Percentiles rank a stretch among this genome's conserved stretches.
These are phyloP conservation scores for Saccharomycopsis amapae DNA, from an alignment of 805 yeast genomes.

Conservation along the genomic window DNA sequence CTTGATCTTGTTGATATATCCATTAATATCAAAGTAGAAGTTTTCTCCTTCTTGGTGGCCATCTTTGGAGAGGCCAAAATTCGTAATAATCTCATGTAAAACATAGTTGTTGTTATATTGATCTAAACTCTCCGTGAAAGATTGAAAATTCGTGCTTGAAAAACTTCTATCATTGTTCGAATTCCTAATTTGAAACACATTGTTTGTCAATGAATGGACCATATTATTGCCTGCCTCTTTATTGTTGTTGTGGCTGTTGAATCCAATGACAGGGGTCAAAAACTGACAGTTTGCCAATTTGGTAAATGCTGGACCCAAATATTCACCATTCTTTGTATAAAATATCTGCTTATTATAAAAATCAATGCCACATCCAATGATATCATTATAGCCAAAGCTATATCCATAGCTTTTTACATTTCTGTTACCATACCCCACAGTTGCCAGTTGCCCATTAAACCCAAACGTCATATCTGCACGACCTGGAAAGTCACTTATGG, in stretches of 20 bases:
- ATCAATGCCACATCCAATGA: slow-evolving; percentile 80
- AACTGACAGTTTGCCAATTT: slow-evolving; percentile 33
- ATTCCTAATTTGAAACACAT: not conserved
- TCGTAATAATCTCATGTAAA: slow-evolving; percentile 16
- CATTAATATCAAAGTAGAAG: slow-evolving; percentile 44
- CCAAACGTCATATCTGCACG: slow-evolving; percentile 43
- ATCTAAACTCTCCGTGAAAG: slow-evolving; percentile 11
- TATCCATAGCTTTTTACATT: slow-evolving; percentile 36
- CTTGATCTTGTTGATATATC: slow-evolving; percentile 38
- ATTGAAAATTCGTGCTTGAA: slow-evolving; percentile 1
- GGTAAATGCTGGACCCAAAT: slow-evolving; percentile 46
- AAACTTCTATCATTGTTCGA: not conserved
- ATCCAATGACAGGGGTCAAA: slow-evolving; percentile 43
- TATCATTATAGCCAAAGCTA: slow-evolving; percentile 49
- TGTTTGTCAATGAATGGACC: slow-evolving; percentile 5
- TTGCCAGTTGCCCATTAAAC: slow-evolving; percentile 47
- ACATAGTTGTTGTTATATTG: slow-evolving; percentile 11
- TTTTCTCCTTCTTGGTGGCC: slow-evolving; percentile 25
- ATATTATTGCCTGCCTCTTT: not conserved
- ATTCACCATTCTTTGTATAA: slow-evolving; percentile 75
- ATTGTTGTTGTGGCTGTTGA: slow-evolving; percentile 26
- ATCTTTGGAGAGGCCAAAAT: slow-evolving; percentile 29
- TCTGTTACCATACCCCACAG: slow-evolving; percentile 31
- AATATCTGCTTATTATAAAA: slow-evolving; percentile 57
- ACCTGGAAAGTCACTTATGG: slow-evolving; percentile 34